Evolutionary conservation across 352 stramenopile species (phyloP), one percentile per base, ranked within the genome.

Genomic region (Phytophthora ramorum): DNA sequence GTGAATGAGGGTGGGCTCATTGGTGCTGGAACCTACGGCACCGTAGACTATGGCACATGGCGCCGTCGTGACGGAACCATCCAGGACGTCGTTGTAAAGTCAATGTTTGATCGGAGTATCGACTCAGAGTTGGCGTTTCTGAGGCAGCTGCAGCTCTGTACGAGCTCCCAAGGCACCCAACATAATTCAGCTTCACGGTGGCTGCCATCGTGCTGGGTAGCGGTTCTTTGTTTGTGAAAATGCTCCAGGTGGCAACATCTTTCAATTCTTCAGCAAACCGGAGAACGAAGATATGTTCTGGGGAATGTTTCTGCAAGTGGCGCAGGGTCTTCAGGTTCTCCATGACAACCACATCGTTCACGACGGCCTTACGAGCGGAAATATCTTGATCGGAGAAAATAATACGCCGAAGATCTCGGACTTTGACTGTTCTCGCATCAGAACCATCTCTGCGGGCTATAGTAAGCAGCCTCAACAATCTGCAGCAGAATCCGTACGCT

Each of bases 331-430:
- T 0, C 24, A 55, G 37, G 89, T 82, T 45, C 60, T 96, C 0
- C 85, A 96, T 65, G 20, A 28, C 2, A 58, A 70, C 13, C 43
- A 61, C 8, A 67, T 85, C 16, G 66, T 95, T 12, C 88, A 96
- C 58, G 80, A 84, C 26, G 85, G 94, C 40, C 69, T 96, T 16
- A 95, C 93, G 57, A 75, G 79, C 26, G 82, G 66, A 37, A 96
- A 95, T 69, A 58, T 96, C 22, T 66, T 96, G 10, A 51, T 95
- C 13, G 78, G 78, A 48, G 56, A 77, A 45, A 43, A 70, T n/a
- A 49, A 55, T 5, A 51, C 43, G 5, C 52, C 59, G 1, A 69
- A 76, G 47, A 53, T 76, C 24, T 56, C 45, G 34, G 69, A n/a
- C n/a, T n/a, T n/a, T n/a, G n/a, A n/a, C n/a, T n/a, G n/a, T n/a